Evolutionary conservation across 2,329 filamentous ascomycete species (phyloP).

Genomic region (Sphaerulina vaccinii): DNA sequence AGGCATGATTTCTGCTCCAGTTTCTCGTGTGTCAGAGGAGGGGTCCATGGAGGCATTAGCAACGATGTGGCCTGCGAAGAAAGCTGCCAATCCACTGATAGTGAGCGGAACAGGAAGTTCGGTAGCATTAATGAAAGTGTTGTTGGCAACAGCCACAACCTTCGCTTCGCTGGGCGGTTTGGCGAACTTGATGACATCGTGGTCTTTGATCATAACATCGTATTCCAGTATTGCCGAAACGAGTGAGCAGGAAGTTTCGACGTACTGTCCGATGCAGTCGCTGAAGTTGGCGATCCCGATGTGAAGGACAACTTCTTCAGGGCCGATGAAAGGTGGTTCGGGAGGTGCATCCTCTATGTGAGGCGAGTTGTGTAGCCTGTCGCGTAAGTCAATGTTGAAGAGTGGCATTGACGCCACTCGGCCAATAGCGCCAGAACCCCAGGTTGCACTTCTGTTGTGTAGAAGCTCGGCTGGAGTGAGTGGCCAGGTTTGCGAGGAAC

Average conservation of each 20-base stretch:
- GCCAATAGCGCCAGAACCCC: slow-evolving; percentile 1
- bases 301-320: slow-evolving; percentile 9
- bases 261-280: slow-evolving; percentile 10
- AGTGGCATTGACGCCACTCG: slow-evolving; percentile 5
- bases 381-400: slow-evolving; percentile 4
- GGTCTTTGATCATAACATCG: slow-evolving; percentile 10
- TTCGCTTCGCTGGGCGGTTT: background rate
- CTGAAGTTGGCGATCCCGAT: slow-evolving; percentile 9
- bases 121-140: slow-evolving; percentile 8
- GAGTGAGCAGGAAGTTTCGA: slow-evolving; percentile 12
- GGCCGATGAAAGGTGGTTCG: background rate
- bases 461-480: background rate
- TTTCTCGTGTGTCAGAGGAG: background rate
- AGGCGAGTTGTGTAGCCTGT: background rate
- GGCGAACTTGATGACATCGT: slow-evolving; percentile 5
- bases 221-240: slow-evolving; percentile 21
- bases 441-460: background rate
- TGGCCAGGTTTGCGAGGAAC: slow-evolving; percentile 5
- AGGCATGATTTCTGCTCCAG: background rate
- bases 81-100: slow-evolving; percentile 5
- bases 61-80: slow-evolving; percentile 6
- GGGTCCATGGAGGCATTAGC: slow-evolving; percentile 4
- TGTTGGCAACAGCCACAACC: slow-evolving; percentile 16
- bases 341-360: background rate
- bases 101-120: background rate